These are phyloP conservation scores for Recurvomyces mirabilis DNA, from an alignment of 495 filamentous ascomycete species.

Conservation along the genomic window DNA sequence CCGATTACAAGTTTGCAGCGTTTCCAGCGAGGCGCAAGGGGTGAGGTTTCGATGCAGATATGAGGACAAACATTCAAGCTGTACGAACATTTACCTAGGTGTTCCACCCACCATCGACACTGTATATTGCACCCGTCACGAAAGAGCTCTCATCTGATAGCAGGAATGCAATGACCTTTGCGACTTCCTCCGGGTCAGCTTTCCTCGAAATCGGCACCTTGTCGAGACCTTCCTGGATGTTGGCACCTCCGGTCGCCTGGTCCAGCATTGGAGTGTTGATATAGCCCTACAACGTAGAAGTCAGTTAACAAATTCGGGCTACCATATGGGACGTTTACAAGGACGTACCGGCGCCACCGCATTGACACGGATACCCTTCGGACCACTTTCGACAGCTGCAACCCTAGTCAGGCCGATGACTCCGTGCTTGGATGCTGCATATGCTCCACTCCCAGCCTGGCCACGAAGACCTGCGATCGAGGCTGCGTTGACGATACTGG, in stretches of 20 bases:
- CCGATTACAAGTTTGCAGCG: background rate
- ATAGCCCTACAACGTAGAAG: constrained; percentile 9
- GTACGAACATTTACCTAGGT: too few relatives aligned
- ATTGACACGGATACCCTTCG: constrained; percentile 46
- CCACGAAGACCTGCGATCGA: constrained; percentile 45
- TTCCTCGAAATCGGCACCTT: constrained; percentile 23
- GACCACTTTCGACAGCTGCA: constrained; percentile 47
- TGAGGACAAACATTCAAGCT: too few relatives aligned
- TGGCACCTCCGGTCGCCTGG: constrained; percentile 1
- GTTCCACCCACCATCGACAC: constrained; percentile 26
- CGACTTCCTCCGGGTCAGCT: constrained; percentile 23
- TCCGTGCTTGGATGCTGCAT: constrained; percentile 44
- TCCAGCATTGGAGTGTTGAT: constrained; percentile 18
- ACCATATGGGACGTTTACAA: too few relatives aligned
- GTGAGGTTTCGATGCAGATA: background rate
- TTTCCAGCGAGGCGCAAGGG: background rate
- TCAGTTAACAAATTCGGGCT: background rate
- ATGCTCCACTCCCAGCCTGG: constrained; percentile 37
- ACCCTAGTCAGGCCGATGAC: constrained; percentile 48
- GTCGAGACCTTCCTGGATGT: background rate
- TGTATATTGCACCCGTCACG: constrained; percentile 21
- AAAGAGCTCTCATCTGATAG: constrained; percentile 24
- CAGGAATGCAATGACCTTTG: constrained; percentile 24
- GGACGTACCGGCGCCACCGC: constrained; percentile 27
- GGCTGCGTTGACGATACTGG: constrained; percentile 46